Percentiles rank a stretch among this genome's conserved stretches.
Evolutionary conservation across 345 rosid species (phyloP).

Genomic region (Psidium friedrichsthalianum): DNA sequence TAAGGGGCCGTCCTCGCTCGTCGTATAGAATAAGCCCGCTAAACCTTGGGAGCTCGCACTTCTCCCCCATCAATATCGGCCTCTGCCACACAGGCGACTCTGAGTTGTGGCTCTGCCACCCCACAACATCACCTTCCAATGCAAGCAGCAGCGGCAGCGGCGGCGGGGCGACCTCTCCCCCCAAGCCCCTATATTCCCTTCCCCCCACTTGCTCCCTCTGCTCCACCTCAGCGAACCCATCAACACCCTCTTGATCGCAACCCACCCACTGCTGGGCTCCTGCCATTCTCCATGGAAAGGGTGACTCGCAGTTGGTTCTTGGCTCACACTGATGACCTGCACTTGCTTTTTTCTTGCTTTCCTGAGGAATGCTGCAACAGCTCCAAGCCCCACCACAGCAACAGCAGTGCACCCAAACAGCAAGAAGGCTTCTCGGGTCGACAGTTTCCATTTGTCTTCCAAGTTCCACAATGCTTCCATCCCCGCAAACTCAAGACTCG

Average conservation of each 20-base stretch:
- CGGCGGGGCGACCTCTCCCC: not conserved
- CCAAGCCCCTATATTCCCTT: constrained; percentile 1
- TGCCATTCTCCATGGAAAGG: not conserved
- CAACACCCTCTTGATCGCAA: constrained; percentile 28
- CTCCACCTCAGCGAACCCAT: constrained; percentile 71
- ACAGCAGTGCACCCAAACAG: constrained; percentile 35
- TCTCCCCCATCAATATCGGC: constrained; percentile 85
- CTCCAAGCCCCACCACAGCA: constrained; percentile 34
- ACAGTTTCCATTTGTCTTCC: constrained; percentile 55
- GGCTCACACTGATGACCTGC: not conserved
- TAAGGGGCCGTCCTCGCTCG: constrained; percentile 37
- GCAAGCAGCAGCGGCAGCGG: constrained; percentile 5
- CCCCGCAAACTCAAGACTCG: not conserved
- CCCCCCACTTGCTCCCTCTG: constrained; percentile 44
- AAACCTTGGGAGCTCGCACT: constrained; percentile 64
- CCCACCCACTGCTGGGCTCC: constrained; percentile 20
- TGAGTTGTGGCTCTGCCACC: constrained; percentile 47
- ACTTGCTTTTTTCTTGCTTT: constrained; percentile 20
- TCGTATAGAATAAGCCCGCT: constrained; percentile 80
- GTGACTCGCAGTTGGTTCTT: not conserved
- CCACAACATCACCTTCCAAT: constrained; percentile 8
- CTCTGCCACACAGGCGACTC: constrained; percentile 68
- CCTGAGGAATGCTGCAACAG: constrained; percentile 16
- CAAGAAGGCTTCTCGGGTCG: constrained; percentile 36
- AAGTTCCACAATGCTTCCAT: constrained; percentile 71